Percentiles rank a stretch among this genome's conserved stretches.
phyloP scores from a whole-genome alignment of 2,329 filamentous ascomycete genomes.

The Diaporthe nobilis region DNA sequence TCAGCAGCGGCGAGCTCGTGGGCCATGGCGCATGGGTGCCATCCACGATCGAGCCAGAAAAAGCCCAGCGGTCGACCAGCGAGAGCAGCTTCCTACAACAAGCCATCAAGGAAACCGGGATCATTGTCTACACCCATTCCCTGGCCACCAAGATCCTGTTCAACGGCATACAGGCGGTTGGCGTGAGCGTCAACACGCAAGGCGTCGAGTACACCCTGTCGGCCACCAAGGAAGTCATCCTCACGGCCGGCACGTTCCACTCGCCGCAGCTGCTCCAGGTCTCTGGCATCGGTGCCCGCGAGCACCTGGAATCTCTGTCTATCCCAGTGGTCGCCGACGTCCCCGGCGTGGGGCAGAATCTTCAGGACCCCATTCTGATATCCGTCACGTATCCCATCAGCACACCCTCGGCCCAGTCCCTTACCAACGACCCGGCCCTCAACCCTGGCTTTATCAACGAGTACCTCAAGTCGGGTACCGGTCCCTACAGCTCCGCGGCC shows the following conservation, averaged over 20 bases:
- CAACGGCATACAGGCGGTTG: slow-evolving; percentile 21
- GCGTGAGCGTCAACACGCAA: slow-evolving; percentile 29
- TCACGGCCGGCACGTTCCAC: slow-evolving; percentile 59
- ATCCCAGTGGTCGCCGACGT: slow-evolving; percentile 48
- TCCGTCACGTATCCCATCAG: slow-evolving; percentile 29
- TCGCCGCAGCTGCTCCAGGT: slow-evolving; percentile 56
- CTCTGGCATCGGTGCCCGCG: slow-evolving; percentile 51
- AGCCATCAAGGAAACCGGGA: slow-evolving; percentile 46
- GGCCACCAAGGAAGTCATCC: slow-evolving; percentile 54
- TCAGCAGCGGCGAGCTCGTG: slow-evolving; percentile 36
- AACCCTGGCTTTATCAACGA: neutral
- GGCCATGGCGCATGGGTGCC: slow-evolving; percentile 32
- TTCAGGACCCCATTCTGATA: slow-evolving; percentile 35
- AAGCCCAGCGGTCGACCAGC: slow-evolving; percentile 31
- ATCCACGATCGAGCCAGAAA: slow-evolving; percentile 32
- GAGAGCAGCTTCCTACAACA: slow-evolving; percentile 37
- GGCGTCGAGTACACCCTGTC: slow-evolving; percentile 34
- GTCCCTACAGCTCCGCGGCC: slow-evolving; percentile 31
- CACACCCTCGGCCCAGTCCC: slow-evolving; percentile 26
- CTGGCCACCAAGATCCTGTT: slow-evolving; percentile 32
- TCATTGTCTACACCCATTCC: slow-evolving; percentile 36
- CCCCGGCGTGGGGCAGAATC: slow-evolving; percentile 45
- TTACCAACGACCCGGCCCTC: neutral
- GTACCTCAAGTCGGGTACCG: slow-evolving; percentile 21
- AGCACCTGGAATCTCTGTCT: slow-evolving; percentile 47